Percentiles rank a stretch among this genome's conserved stretches.
phyloP scores from a whole-genome alignment of 495 filamentous ascomycete genomes.

The Penicillium turbatum region DNA sequence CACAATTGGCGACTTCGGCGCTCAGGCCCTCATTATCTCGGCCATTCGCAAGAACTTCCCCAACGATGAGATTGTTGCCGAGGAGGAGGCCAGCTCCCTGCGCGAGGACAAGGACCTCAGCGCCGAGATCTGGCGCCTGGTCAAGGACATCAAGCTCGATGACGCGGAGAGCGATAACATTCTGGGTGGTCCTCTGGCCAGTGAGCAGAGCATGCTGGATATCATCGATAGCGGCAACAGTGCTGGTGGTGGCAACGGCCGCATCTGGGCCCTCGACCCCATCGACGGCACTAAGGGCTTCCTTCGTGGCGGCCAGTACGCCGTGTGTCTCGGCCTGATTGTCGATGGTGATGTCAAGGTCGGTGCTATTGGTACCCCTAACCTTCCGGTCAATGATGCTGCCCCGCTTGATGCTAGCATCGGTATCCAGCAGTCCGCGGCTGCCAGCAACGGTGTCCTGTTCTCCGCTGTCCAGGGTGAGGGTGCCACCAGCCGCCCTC shows the following conservation, averaged over 20 bases:
- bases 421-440: slow-evolving; percentile 63
- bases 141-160: slow-evolving; percentile 65
- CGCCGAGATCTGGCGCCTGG: slow-evolving; percentile 76
- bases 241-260: slow-evolving; percentile 69
- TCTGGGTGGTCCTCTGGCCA: slow-evolving; percentile 68
- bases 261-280: slow-evolving; percentile 95
- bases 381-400: slow-evolving; percentile 79
- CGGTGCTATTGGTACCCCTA: slow-evolving; percentile 90
- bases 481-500: slow-evolving; percentile 72
- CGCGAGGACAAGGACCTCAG: slow-evolving; percentile 61
- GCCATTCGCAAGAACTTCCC: slow-evolving; percentile 89
- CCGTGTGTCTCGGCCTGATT: slow-evolving; percentile 86
- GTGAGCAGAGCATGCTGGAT: slow-evolving; percentile 72
- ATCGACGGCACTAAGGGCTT: slow-evolving; percentile 98
- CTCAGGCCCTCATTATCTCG: slow-evolving; percentile 90
- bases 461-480: slow-evolving; percentile 73
- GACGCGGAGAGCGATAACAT: slow-evolving; percentile 60
- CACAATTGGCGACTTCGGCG: slow-evolving; percentile 96
- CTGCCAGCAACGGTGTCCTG: slow-evolving; percentile 69
- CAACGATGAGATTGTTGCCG: slow-evolving; percentile 83
- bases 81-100: slow-evolving; percentile 83
- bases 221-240: slow-evolving; percentile 81
- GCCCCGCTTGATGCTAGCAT: slow-evolving; percentile 61
- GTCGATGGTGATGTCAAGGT: slow-evolving; percentile 93
- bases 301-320: slow-evolving; percentile 94